These are phyloP conservation scores for Cutaneotrichosporon sp. DNA, from an alignment of 1,284 basidiomycete genomes.

Conservation along the genomic window DNA sequence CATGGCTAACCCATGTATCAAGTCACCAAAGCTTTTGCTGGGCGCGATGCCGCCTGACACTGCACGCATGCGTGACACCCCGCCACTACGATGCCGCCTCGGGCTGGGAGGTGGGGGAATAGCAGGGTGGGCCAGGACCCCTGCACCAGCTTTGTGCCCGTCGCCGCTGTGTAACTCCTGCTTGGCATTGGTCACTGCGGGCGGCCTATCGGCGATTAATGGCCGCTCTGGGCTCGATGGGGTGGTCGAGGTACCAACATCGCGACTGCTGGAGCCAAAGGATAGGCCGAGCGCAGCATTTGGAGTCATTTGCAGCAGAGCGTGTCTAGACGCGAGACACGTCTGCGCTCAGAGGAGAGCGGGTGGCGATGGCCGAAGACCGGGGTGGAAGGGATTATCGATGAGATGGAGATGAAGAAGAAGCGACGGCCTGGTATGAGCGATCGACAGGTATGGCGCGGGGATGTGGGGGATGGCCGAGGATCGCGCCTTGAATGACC, in stretches of 20 bases:
- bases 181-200: neutral
- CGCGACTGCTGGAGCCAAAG: neutral
- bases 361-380: neutral
- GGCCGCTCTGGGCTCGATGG: neutral
- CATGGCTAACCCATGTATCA: constrained; percentile 23
- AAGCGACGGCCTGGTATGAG: neutral
- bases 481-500: neutral
- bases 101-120: constrained; percentile 48
- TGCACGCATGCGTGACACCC: constrained; percentile 39
- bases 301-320: constrained; percentile 6
- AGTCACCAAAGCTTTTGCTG: constrained; percentile 45
- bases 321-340: constrained; percentile 7
- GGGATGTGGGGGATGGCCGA: neutral
- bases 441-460: neutral
- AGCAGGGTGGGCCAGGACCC: constrained; percentile 4
- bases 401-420: neutral
- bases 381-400: neutral
- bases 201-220: neutral
- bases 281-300: constrained; percentile 14
- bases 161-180: constrained; percentile 11
- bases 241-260: neutral
- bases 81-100: constrained; percentile 41
- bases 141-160: constrained; percentile 3
- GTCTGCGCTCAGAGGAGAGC: neutral
- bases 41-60: constrained; percentile 33